Evolutionary conservation across 768 basidiomycete genomes (phyloP).

Genomic region (Kwoniella botswanensis): DNA sequence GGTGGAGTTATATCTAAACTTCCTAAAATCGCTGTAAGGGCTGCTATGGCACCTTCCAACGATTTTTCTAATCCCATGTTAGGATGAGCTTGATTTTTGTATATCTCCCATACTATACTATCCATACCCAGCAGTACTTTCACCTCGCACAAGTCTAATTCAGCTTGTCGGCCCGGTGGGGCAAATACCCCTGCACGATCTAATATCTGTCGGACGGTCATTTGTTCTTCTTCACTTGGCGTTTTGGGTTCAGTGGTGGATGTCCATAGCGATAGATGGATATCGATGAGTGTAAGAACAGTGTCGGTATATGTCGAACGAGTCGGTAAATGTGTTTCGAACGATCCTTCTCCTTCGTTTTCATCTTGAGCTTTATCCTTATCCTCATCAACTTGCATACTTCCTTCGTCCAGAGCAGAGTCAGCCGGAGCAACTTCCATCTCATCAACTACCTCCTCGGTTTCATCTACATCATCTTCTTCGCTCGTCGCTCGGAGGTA

Average conservation of each 20-base stretch:
- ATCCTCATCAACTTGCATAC: slow-evolving; percentile 25
- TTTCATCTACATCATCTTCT: slow-evolving; percentile 36
- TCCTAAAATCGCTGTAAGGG: slow-evolving; percentile 31
- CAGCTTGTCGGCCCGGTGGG: slow-evolving; percentile 42
- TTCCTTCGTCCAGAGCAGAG: slow-evolving; percentile 6
- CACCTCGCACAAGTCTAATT: slow-evolving; percentile 52
- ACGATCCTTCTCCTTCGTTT: slow-evolving; percentile 32
- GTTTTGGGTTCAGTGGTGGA: slow-evolving; percentile 28
- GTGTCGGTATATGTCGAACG: slow-evolving; percentile 49
- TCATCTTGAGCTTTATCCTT: slow-evolving; percentile 10
- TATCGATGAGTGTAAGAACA: slow-evolving; percentile 31
- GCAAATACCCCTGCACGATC: slow-evolving; percentile 32
- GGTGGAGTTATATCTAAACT: slow-evolving; percentile 41
- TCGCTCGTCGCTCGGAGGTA: slow-evolving; percentile 36
- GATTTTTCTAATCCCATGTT: slow-evolving; percentile 39
- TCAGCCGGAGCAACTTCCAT: slow-evolving; percentile 28
- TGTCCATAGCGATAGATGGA: slow-evolving; percentile 46
- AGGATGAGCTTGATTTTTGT: slow-evolving; percentile 35
- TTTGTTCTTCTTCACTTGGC: slow-evolving; percentile 39
- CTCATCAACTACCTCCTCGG: slow-evolving; percentile 26
- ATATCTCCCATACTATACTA: slow-evolving; percentile 48
- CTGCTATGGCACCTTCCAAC: slow-evolving; percentile 43
- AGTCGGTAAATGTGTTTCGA: slow-evolving; percentile 50
- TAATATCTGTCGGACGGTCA: slow-evolving; percentile 35
- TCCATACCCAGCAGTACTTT: slow-evolving; percentile 46